These are phyloP conservation scores for Phylloboletellus chloephorus DNA, from an alignment of 1,284 basidiomycete species.

Conservation along the genomic window DNA sequence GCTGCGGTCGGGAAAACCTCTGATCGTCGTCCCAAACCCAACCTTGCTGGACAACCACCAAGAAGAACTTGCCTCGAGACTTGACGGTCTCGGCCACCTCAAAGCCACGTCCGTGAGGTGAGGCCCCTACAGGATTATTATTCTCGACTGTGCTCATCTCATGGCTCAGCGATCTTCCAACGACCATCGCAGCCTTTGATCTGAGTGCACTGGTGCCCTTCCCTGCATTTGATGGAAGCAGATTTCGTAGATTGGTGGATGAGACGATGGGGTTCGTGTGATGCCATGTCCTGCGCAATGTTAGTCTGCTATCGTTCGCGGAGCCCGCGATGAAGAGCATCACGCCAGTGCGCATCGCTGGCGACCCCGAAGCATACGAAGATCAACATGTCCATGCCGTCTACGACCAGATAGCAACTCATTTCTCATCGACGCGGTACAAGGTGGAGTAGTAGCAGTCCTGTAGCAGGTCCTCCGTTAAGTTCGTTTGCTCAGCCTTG, in stretches of 20 bases:
- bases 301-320: background rate
- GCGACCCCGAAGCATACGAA: conserved; percentile 59
- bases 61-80: conserved; percentile 75
- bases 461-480: conserved; percentile 1
- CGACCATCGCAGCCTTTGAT: conserved; percentile 48
- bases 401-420: conserved; percentile 87
- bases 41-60: conserved; percentile 93
- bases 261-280: conserved; percentile 63
- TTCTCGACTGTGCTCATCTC: conserved; percentile 13
- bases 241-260: conserved; percentile 62
- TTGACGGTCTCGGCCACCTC: conserved; percentile 61
- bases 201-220: conserved; percentile 48
- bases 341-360: conserved; percentile 36
- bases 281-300: background rate
- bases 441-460: conserved; percentile 51
- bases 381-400: conserved; percentile 74
- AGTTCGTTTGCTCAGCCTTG: conserved; percentile 61
- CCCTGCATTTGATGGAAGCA: conserved; percentile 58
- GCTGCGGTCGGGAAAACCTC: conserved; percentile 63
- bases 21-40: conserved; percentile 88
- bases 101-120: conserved; percentile 56
- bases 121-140: conserved; percentile 26
- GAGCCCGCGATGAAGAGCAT: conserved; percentile 23
- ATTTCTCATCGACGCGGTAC: conserved; percentile 92
- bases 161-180: conserved; percentile 46